Conservation (phyloP, 495 filamentous ascomycete genomes). For the Aspergillus panamensis region DNA sequence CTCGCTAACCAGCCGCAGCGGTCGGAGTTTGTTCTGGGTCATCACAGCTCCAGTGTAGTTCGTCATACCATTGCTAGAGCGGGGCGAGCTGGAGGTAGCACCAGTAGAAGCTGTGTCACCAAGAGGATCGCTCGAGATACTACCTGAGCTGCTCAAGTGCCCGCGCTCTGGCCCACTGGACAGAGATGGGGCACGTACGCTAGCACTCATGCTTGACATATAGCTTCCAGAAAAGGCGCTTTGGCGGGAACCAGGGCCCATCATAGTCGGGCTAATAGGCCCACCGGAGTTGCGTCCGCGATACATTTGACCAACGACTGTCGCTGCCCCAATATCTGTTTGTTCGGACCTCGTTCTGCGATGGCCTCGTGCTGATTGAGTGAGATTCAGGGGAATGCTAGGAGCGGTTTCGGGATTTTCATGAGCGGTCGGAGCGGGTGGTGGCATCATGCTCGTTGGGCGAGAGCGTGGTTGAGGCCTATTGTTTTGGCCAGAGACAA, state of each 20-base stretch:
- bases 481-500: conserved; percentile 47
- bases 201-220: conserved; percentile 43
- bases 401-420: conserved; percentile 79
- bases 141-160: conserved; percentile 55
- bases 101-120: conserved; percentile 46
- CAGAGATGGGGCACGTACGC: conserved; percentile 49
- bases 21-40: conserved; percentile 76
- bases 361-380: conserved; percentile 58
- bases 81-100: conserved; percentile 53
- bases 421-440: conserved; percentile 42
- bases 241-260: conserved; percentile 45
- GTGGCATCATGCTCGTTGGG: conserved; percentile 60
- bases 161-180: conserved; percentile 43
- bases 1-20: conserved; percentile 72
- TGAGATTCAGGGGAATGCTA: conserved; percentile 70
- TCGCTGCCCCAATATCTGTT: conserved; percentile 56
- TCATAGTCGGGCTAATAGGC: conserved; percentile 49
- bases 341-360: conserved; percentile 71
- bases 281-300: conserved; percentile 60
- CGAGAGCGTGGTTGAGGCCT: conserved; percentile 50
- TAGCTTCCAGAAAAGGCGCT: conserved; percentile 47
- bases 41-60: conserved; percentile 57
- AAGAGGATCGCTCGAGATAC: conserved; percentile 56
- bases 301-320: conserved; percentile 82
- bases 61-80: conserved; percentile 52